phyloP scores from a whole-genome alignment of 2,329 filamentous ascomycete genomes.

The Berkeleyomyces basicola region DNA sequence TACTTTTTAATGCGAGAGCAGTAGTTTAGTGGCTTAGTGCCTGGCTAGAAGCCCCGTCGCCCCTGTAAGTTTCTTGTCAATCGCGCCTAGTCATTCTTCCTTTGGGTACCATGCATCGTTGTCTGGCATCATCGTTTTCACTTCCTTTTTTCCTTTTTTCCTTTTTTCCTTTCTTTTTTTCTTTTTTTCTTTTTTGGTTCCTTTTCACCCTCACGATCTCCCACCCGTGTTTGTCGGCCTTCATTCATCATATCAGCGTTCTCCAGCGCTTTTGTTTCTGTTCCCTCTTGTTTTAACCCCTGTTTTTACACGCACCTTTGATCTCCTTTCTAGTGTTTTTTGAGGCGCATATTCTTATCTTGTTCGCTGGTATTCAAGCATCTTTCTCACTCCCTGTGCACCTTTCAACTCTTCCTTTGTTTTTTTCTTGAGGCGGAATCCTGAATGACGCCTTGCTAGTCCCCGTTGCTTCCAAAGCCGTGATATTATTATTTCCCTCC shows the following conservation, averaged over 20 bases:
- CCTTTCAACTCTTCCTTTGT: background rate
- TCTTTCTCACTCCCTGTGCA: background rate
- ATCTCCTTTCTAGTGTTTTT: background rate
- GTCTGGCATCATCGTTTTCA: background rate
- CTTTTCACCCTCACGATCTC: background rate
- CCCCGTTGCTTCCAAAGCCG: background rate
- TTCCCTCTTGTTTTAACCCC: background rate
- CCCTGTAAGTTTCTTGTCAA: background rate
- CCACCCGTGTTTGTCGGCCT: background rate
- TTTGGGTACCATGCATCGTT: background rate
- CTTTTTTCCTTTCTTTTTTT: background rate
- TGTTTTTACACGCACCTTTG: background rate
- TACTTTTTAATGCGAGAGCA: too few species aligned
- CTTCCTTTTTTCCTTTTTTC: background rate
- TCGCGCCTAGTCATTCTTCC: background rate
- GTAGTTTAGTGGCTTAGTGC: too few species aligned
- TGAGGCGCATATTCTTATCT: background rate
- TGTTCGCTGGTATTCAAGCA: background rate
- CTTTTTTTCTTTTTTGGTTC: background rate
- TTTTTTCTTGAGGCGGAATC: background rate
- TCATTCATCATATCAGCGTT: background rate
- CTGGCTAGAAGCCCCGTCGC: too few species aligned
- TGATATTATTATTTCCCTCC: background rate
- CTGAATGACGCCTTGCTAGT: background rate
- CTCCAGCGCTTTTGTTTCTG: background rate